Evolutionary conservation across 1,284 basidiomycete genomes (phyloP).

Genomic region (Leccinum pachyderme): DNA sequence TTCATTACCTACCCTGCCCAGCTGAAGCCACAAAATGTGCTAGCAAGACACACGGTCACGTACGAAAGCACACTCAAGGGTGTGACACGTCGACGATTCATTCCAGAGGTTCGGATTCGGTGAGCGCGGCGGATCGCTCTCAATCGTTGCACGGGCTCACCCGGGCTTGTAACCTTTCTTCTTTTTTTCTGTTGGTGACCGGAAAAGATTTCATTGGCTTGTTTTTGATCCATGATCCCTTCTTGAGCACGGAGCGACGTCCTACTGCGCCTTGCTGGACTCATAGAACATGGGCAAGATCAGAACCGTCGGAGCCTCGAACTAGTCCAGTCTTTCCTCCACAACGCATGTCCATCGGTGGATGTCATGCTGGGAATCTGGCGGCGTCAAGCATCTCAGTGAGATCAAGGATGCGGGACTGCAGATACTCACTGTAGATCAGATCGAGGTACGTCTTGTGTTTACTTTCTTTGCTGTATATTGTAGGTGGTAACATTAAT

Average conservation of each 20-base stretch:
- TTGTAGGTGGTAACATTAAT: not conserved
- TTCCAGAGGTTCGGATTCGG: slow-evolving; percentile 54
- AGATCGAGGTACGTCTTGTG: slow-evolving; percentile 66
- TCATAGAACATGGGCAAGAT: slow-evolving; percentile 66
- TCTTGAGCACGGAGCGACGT: slow-evolving; percentile 54
- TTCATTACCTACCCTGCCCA: not conserved
- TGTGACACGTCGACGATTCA: slow-evolving; percentile 47
- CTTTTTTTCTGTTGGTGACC: not conserved
- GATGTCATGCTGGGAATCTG: slow-evolving; percentile 27
- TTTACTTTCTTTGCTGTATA: not conserved
- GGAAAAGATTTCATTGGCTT: slow-evolving; percentile 68
- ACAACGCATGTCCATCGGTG: not conserved
- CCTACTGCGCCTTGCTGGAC: slow-evolving; percentile 63
- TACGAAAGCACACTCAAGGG: slow-evolving; percentile 57
- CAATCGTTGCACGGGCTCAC: not conserved
- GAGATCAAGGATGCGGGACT: slow-evolving; percentile 64
- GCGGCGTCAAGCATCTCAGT: slow-evolving; percentile 75
- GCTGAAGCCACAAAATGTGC: slow-evolving; percentile 60
- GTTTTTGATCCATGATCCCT: slow-evolving; percentile 74
- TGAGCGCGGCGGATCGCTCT: slow-evolving; percentile 23
- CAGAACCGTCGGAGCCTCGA: slow-evolving; percentile 66
- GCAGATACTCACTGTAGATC: slow-evolving; percentile 74
- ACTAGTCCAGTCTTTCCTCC: slow-evolving; percentile 53
- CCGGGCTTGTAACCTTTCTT: not conserved
- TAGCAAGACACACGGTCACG: slow-evolving; percentile 55